phyloP scores from a whole-genome alignment of 106 monocot genomes.

The Alisma plantagoaquatica region DNA sequence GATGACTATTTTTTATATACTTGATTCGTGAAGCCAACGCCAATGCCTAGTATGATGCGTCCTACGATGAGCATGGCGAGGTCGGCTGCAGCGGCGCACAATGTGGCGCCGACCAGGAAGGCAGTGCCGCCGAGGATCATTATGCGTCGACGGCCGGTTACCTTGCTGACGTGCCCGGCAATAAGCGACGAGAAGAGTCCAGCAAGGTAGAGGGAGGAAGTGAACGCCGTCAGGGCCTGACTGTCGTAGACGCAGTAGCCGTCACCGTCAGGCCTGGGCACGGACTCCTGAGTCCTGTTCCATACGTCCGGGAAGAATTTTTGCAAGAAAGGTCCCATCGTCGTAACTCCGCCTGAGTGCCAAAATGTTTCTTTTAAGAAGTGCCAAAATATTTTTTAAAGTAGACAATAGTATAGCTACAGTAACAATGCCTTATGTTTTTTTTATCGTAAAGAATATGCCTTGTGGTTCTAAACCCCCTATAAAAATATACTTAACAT shows the following conservation, averaged over 20 bases:
- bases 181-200: slow-evolving; percentile 32
- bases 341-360: slow-evolving; percentile 40
- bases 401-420: too few species aligned
- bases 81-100: slow-evolving; percentile 32
- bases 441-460: too few species aligned
- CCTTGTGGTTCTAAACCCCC: too few species aligned
- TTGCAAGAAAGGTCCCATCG: slow-evolving; percentile 38
- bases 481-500: too few species aligned
- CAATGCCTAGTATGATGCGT: slow-evolving; percentile 10
- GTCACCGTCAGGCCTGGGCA: too few species aligned
- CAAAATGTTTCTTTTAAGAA: too few species aligned
- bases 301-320: slow-evolving; percentile 32
- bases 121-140: slow-evolving; percentile 31
- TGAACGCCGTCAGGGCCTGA: slow-evolving; percentile 42
- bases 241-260: slow-evolving; percentile 50
- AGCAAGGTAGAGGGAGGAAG: slow-evolving; percentile 46
- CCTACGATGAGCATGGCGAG: slow-evolving; percentile 52
- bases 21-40: slow-evolving; percentile 1
- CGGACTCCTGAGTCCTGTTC: slow-evolving; percentile 9
- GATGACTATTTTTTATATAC: too few species aligned
- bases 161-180: slow-evolving; percentile 22
- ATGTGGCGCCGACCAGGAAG: slow-evolving; percentile 31
- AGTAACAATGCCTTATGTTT: too few species aligned
- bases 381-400: too few species aligned
- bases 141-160: slow-evolving; percentile 18